Base-by-base conservation (phyloP, 2,329 filamentous ascomycete genomes). In the Claviceps paspali region DNA sequence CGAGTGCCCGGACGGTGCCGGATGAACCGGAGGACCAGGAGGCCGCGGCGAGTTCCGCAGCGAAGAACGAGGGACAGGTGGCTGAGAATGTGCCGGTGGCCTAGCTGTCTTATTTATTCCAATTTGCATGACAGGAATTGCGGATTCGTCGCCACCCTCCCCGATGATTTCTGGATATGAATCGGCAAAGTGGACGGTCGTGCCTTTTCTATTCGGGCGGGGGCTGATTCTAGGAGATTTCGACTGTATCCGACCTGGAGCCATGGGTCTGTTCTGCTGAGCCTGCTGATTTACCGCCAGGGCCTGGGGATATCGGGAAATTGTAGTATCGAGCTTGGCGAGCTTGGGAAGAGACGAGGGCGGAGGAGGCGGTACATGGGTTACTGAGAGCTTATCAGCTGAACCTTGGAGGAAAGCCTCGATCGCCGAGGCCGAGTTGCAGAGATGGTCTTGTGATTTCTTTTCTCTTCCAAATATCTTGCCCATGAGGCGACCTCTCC, bases 131-230 rank as follows among this genome's bases (percentile, higher is more conserved):
- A 77, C 72, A 2, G 82, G 82, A 7, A 70, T 62, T 38, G 82
- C 76, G 38, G 81, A 79, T 55, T 94, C 86, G 51, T 95, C 88
- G 24, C 88, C 88, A 40, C 88, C 88, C 56, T 88, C 79, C 33
- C 88, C 88, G 51, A 96, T 95, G 43, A 94, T 60, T 33, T 85
- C 80, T 6, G 87, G 86, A 38, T 70, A 66, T 8, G 68, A 70
- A 47, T 82, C 75, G 36, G 70, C 71, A 50, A 95, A 95, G 39
- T 68, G 73, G 26, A 95, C 87, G 4, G 64, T 64, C 43, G 91
- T 63, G 8, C 80, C 80, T 56, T 83, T 82, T 51, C 70, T 73
- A 35, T 60, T 64, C 18, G 59, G 60, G 17, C 60, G 61, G 21
- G 65, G 61, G 44, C 61, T 68, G 48, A 54, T 56, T 35, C 53